Evolutionary conservation across 2,329 filamentous ascomycete species (phyloP), one percentile per base, ranked within the genome.

Genomic region (Penicillium nordicum): DNA sequence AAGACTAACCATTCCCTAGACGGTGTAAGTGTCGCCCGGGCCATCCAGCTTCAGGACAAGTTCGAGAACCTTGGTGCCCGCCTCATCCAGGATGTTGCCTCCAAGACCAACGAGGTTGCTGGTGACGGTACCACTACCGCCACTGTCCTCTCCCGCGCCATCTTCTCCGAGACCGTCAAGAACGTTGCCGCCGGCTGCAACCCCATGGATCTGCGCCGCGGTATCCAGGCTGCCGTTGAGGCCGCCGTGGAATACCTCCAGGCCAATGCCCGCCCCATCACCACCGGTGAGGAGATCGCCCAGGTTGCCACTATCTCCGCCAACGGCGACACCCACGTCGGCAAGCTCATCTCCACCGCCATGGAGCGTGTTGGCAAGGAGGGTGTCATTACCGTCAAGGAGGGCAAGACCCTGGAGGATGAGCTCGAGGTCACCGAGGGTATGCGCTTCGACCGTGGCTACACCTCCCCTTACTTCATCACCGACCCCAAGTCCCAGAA

Each of bases 361-460:
- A 99, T 99, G 94, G 94, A 99, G 85, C 96, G 96, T 85, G 94
- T 99, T 63, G 94, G 94, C 79, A 99, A 99, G 86, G 94, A 99
- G 83, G 94, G 94, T 83, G 94, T 99, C 73, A 99, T 99, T 78
- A 99, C 94, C 57, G 93, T 97, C 74, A 99, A 99, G 88, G 94
- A 99, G 84, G 94, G 94, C 76, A 99, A 97, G 89, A 97, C 94
- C 59, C 88, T 96, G 74, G 87, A 90, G 71, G 94, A 99, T 69
- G 94, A 99, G 86, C 88, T 99, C 55, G 94, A 99, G 82, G 88
- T 99, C 61, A 99, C 94, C 58, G 94, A 99, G 88, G 94, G 94
- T 76, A 99, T 99, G 94, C 92, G 94, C 78, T 99, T 99, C 81
- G 94, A 99, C 85, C 93, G 94, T 73, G 94, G 94, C 62, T 99